A percentile compares a stretch with the other conserved stretches of the same genome.
Evolutionary conservation across 176 grass and related monocot species (phyloP).

Genomic region (Avena sativa): DNA sequence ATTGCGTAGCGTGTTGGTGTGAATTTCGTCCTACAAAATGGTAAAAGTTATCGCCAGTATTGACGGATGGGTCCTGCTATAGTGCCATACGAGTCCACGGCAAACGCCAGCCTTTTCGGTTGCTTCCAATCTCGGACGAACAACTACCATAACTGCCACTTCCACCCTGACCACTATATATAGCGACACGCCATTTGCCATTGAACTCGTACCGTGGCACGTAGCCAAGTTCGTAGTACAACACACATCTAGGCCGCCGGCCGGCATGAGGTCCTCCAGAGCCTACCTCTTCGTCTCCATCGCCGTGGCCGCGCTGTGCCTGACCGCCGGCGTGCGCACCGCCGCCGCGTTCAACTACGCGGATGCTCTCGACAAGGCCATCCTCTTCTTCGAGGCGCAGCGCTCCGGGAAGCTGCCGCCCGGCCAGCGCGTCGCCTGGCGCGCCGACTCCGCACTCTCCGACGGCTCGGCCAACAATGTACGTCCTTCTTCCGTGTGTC

Average conservation of each 20-base stretch:
- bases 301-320: not conserved
- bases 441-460: constrained; percentile 61
- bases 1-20: not conserved
- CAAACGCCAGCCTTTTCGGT: not conserved
- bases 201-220: not conserved
- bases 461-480: constrained; percentile 52
- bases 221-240: not conserved
- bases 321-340: not conserved
- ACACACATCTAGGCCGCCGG: not conserved
- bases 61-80: not conserved
- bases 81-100: not conserved
- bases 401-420: constrained; percentile 61
- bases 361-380: constrained; percentile 62
- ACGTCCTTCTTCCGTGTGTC: not conserved
- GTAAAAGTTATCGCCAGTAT: not conserved
- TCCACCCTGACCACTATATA: not conserved
- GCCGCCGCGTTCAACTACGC: constrained; percentile 56
- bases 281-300: not conserved
- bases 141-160: not conserved
- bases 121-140: not conserved
- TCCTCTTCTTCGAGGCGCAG: constrained; percentile 79
- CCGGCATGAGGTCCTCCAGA: constrained; percentile 27
- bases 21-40: not conserved
- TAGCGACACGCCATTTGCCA: not conserved
- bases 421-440: constrained; percentile 55